These are phyloP conservation scores for Fusarium udum DNA, from an alignment of 2,329 filamentous ascomycete genomes.

Conservation along the genomic window DNA sequence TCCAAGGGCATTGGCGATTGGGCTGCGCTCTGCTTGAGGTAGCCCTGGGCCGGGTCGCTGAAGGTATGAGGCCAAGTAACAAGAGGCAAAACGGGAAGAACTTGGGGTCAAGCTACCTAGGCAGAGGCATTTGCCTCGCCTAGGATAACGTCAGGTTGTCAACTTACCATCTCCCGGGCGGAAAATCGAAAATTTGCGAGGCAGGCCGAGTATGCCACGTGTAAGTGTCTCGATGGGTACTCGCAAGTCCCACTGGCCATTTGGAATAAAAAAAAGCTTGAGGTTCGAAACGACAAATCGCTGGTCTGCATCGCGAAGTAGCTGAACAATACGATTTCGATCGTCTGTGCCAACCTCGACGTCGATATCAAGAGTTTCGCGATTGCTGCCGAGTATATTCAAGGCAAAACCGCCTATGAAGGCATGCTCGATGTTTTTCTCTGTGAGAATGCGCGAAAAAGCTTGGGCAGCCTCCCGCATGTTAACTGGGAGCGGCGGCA, in stretches of 20 bases:
- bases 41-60: too few relatives aligned
- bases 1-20: neutral
- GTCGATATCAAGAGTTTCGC: neutral
- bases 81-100: fast-evolving
- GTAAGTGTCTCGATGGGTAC: neutral
- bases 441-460: neutral
- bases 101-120: too few relatives aligned
- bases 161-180: neutral
- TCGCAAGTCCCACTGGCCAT: neutral
- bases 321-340: neutral
- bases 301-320: neutral
- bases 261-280: neutral
- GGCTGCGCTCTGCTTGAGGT: too few relatives aligned
- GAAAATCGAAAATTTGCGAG: neutral
- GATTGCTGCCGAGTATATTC: fast-evolving
- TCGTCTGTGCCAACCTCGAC: neutral
- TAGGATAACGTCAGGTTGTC: too few relatives aligned
- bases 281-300: neutral
- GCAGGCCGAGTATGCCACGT: fast-evolving
- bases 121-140: too few relatives aligned
- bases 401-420: neutral
- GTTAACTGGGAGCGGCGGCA: fast-evolving
- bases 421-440: fast-evolving
- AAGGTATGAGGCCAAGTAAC: too few relatives aligned
- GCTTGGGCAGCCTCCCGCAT: neutral